Conservation (phyloP, 1,284 basidiomycete genomes). For the Sanghuangporus weigelae region DNA sequence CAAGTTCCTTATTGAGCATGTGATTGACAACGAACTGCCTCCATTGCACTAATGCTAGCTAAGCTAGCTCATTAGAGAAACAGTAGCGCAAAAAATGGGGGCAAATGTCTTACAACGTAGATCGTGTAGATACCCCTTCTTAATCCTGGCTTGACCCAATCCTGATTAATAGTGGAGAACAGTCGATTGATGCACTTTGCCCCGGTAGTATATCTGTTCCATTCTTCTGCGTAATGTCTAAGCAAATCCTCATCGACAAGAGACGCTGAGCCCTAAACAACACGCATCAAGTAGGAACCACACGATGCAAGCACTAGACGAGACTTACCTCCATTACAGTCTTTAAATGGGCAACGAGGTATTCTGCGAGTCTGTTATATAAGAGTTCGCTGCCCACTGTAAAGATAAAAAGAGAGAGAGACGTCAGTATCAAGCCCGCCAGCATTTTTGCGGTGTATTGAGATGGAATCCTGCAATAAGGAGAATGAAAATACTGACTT, state of each 20-base stretch:
- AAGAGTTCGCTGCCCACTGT: slow-evolving; percentile 88
- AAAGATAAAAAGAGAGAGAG: slow-evolving; percentile 22
- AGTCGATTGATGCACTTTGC: slow-evolving; percentile 95
- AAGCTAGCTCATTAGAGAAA: slow-evolving; percentile 4
- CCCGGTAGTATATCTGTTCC: slow-evolving; percentile 95
- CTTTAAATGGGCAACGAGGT: slow-evolving; percentile 79
- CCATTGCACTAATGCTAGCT: slow-evolving; percentile 97
- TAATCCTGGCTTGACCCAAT: slow-evolving; percentile 98
- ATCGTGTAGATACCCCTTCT: slow-evolving; percentile 93
- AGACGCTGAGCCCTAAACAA: slow-evolving; percentile 63
- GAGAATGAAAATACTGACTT: slow-evolving; percentile 43
- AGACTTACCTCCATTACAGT: slow-evolving; percentile 53
- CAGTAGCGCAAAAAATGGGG: slow-evolving; percentile 2
- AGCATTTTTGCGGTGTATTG: slow-evolving; percentile 1
- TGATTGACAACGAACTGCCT: slow-evolving; percentile 86
- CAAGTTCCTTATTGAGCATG: slow-evolving; percentile 82
- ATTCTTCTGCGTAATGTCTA: slow-evolving; percentile 88
- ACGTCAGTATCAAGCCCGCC: slow-evolving; percentile 15
- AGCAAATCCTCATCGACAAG: slow-evolving; percentile 88
- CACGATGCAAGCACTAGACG: background rate
- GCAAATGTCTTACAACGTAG: slow-evolving; percentile 73
- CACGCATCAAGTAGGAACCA: slow-evolving; percentile 19
- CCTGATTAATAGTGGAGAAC: slow-evolving; percentile 95
- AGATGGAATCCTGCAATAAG: background rate
- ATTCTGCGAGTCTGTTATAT: slow-evolving; percentile 84